phyloP scores from a whole-genome alignment of 129 eudicot genomes.

The Flaveria robusta region DNA sequence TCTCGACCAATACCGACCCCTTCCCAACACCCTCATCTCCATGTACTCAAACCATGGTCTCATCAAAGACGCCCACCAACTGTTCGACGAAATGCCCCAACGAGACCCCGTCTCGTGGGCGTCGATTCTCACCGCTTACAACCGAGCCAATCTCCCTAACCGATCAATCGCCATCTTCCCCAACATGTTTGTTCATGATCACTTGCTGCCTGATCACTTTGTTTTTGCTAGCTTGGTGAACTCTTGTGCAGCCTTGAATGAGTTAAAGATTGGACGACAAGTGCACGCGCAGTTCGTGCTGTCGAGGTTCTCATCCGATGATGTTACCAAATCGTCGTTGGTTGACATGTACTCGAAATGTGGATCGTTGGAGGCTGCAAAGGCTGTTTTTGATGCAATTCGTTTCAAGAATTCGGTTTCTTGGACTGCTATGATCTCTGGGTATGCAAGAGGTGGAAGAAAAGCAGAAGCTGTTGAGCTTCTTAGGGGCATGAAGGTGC shows the following conservation, averaged over 20 bases:
- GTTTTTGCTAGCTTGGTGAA: slow-evolving; percentile 63
- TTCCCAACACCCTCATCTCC: slow-evolving; percentile 58
- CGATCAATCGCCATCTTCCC: slow-evolving; percentile 50
- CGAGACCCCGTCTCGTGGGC: slow-evolving; percentile 83
- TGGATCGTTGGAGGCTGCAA: slow-evolving; percentile 59
- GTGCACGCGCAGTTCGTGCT: slow-evolving; percentile 63
- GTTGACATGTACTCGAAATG: slow-evolving; percentile 90
- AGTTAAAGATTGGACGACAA: slow-evolving; percentile 57
- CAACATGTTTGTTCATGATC: slow-evolving; percentile 42
- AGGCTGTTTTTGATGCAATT: slow-evolving; percentile 58
- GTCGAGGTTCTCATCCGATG: slow-evolving; percentile 58
- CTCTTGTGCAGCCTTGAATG: slow-evolving; percentile 68
- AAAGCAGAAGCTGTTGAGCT: slow-evolving; percentile 59
- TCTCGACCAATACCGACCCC: slow-evolving; percentile 38
- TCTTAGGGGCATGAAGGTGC: slow-evolving; percentile 43
- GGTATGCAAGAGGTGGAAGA: slow-evolving; percentile 68
- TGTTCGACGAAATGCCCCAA: slow-evolving; percentile 82
- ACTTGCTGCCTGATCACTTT: slow-evolving; percentile 68
- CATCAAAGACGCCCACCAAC: slow-evolving; percentile 55
- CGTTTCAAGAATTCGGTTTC: slow-evolving; percentile 47
- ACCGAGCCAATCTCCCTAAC: slow-evolving; percentile 55
- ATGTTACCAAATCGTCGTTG: slow-evolving; percentile 65
- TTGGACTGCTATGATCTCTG: slow-evolving; percentile 72
- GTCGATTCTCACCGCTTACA: slow-evolving; percentile 71
- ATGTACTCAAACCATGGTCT: slow-evolving; percentile 60